Conservation (phyloP, 169 alveolate genomes). For the Plasmodium fragile region DNA sequence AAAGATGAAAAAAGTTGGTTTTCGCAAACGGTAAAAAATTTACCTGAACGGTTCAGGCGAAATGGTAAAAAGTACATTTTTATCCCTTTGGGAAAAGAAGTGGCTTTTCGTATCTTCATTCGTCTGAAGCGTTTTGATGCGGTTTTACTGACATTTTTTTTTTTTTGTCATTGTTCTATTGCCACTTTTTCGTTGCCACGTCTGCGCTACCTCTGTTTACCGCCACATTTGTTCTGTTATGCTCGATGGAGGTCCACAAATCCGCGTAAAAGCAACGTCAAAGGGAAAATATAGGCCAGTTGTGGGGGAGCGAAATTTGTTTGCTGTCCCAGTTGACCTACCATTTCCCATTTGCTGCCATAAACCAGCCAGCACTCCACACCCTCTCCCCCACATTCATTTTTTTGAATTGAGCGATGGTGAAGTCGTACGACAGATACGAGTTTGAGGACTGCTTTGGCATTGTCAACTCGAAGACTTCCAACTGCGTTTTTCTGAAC, state of each 20-base stretch:
- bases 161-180: neutral
- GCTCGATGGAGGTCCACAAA: neutral
- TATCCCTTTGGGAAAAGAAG: neutral
- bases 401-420: conserved; percentile 81
- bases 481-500: conserved; percentile 78
- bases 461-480: conserved; percentile 82
- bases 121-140: neutral
- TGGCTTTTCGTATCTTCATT: neutral
- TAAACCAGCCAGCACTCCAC: neutral
- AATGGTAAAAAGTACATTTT: neutral
- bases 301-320: neutral
- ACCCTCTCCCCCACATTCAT: neutral
- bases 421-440: conserved; percentile 91
- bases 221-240: neutral
- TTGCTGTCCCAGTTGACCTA: neutral
- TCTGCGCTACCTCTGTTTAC: too few species aligned
- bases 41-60: neutral
- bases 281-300: neutral
- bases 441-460: conserved; percentile 88
- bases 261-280: neutral
- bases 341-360: neutral
- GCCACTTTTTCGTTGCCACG: neutral
- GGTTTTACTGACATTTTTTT: neutral
- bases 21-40: neutral
- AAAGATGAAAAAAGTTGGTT: neutral